Base-by-base conservation (phyloP, 2,329 filamentous ascomycete species). In the Calycina herbarum region DNA sequence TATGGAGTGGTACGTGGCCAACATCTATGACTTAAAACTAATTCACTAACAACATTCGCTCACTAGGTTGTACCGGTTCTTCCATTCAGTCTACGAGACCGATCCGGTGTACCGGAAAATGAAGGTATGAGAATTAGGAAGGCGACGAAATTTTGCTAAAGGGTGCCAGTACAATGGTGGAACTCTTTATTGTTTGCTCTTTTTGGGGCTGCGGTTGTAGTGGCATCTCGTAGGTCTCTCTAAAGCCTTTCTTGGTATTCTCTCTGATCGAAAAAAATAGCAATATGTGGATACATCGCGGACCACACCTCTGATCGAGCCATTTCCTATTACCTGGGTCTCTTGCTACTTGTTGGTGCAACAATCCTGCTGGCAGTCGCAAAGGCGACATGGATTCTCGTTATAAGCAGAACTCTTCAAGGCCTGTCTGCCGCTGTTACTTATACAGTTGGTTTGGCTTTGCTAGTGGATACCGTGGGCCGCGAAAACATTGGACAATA, bases 381-480 rank as follows among this genome's bases (percentile, higher is more conserved):
- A 4, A 83, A 80, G 38, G 82, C 80, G n/a, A 82, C 90, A 59
- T 83, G 79, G 0, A 75, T 91, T 0, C 80, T 91, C 45, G 78
- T 90, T 17, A 78, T 84, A 0, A 89, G 87, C 0, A 80, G 90
- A 33, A 66, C 90, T 3, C 78, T 92, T 17, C 90, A 92, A 73
- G 89, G 90, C 0, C 75, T 86, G 8, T 88, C 86, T 29, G 89
- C 89, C 1, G 87, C 88, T 2, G 83, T 92, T 1, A 89, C 92
- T 10, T 92, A 89, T 88, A 86, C 86, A 0, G 88, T 90, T 0
- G 90, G 89, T 0, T 79, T 90, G 35, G 89, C 90, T 0, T 77
- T 93, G 45, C 73, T 92, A 11, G 87, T 87, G 2, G 90, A 93
- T 72, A 91, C 89, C 0, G 85, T 91, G 57, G 85, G 83, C 73